Percentiles rank a stretch among this genome's conserved stretches.
phyloP scores from a whole-genome alignment of 768 basidiomycete species.

The Tricholoma saponaceum region DNA sequence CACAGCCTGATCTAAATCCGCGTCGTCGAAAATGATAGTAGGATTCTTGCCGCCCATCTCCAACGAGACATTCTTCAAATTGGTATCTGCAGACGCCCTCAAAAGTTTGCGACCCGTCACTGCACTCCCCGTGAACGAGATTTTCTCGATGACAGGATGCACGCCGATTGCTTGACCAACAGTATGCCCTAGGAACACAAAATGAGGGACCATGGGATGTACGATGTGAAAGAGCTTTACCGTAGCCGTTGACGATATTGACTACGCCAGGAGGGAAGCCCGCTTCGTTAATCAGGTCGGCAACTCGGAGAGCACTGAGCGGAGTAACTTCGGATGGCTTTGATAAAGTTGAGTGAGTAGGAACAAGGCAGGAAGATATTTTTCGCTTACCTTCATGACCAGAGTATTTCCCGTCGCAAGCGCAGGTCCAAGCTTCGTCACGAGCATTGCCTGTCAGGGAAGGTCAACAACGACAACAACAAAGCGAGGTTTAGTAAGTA shows the following conservation, averaged over 20 bases:
- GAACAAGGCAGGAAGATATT: too few species aligned
- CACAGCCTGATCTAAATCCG: conserved; percentile 66
- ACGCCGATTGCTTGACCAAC: too few species aligned
- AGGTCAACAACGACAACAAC: too few species aligned
- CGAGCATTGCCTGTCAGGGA: too few species aligned
- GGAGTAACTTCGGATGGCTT: conserved; percentile 65
- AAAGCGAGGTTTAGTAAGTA: too few species aligned
- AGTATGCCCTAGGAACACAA: conserved; percentile 47
- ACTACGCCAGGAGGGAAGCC: too few species aligned
- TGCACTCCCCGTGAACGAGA: conserved; percentile 84
- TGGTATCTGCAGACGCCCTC: too few species aligned
- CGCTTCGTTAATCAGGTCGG: conserved; percentile 55
- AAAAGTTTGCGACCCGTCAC: too few species aligned
- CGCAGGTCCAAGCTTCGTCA: conserved; percentile 26
- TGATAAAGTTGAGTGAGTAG: neutral
- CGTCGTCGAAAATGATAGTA: too few species aligned
- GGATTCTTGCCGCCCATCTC: conserved; percentile 65
- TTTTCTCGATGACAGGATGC: conserved; percentile 59
- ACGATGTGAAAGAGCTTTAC: conserved; percentile 24
- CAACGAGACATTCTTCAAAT: neutral
- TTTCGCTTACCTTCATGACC: conserved; percentile 40
- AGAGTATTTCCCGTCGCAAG: conserved; percentile 52
- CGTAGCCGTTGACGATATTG: too few species aligned
- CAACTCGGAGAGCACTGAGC: conserved; percentile 46
- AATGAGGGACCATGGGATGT: conserved; percentile 38